These are phyloP conservation scores for Trichaptum fuscoviolaceum DNA, from an alignment of 768 basidiomycete species.

Conservation along the genomic window DNA sequence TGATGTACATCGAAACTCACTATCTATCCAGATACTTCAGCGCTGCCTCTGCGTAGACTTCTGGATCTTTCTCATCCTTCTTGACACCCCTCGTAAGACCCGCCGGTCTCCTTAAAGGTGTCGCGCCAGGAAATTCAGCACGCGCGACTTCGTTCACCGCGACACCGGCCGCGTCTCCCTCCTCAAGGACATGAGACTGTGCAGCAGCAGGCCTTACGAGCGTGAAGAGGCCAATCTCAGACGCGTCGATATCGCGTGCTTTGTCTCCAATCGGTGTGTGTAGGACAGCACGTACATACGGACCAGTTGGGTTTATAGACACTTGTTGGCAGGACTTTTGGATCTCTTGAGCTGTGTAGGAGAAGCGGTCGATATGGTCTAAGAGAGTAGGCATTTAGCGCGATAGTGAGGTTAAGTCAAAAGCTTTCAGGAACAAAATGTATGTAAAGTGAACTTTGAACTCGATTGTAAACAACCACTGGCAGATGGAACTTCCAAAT, in stretches of 20 bases:
- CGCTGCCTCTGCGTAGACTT: conserved; percentile 71
- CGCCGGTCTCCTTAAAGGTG: conserved; percentile 53
- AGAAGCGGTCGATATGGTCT: conserved; percentile 65
- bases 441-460: no score
- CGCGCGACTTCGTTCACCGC: conserved; percentile 46
- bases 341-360: conserved; percentile 47
- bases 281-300: conserved; percentile 65
- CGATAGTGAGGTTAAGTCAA: background rate
- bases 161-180: conserved; percentile 8
- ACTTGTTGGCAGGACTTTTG: conserved; percentile 35
- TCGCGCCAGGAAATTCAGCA: conserved; percentile 63
- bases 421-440: no score
- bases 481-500: no score
- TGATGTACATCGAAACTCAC: conserved; percentile 35
- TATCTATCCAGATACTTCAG: conserved; percentile 74
- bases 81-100: conserved; percentile 28
- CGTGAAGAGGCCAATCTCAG: conserved; percentile 75
- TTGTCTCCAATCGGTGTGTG: conserved; percentile 61
- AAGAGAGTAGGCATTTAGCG: conserved; percentile 47
- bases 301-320: conserved; percentile 22
- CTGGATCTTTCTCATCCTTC: conserved; percentile 53
- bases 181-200: conserved; percentile 20
- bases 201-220: conserved; percentile 34
- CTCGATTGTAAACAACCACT: no score
- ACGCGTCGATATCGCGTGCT: conserved; percentile 73